Percentiles rank a stretch among this genome's conserved stretches.
phyloP scores from a whole-genome alignment of 2,329 filamentous ascomycete species.

The Fusarium sp. region DNA sequence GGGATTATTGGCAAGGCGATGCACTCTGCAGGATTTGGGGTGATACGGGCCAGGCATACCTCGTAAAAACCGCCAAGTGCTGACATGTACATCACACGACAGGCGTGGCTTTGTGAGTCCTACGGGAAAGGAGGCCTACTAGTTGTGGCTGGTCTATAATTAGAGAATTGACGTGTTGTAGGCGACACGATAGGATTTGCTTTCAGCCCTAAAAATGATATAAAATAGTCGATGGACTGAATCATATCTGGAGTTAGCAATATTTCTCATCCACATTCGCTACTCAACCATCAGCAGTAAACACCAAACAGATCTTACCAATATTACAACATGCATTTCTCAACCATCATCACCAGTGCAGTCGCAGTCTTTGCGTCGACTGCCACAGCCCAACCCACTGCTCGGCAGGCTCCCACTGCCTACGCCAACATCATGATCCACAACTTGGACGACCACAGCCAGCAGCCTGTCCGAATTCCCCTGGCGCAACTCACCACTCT shows the following conservation, averaged over 20 bases:
- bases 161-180: slow-evolving; percentile 3
- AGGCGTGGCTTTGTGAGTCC: background rate
- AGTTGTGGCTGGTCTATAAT: slow-evolving; percentile 14
- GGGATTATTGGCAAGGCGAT: slow-evolving; percentile 1
- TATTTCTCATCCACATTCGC: background rate
- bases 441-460: slow-evolving; percentile 24
- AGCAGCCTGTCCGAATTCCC: slow-evolving; percentile 29
- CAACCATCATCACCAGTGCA: slow-evolving; percentile 9
- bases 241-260: background rate
- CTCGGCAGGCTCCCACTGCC: slow-evolving; percentile 14
- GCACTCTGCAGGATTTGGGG: slow-evolving; percentile 1
- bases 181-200: background rate
- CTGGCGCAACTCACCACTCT: slow-evolving; percentile 32
- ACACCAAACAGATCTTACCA: background rate
- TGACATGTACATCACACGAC: slow-evolving; percentile 25
- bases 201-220: background rate
- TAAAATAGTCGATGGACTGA: background rate
- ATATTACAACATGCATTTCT: slow-evolving; percentile 21
- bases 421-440: slow-evolving; percentile 19
- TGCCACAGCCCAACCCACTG: slow-evolving; percentile 4
- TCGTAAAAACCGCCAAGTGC: slow-evolving; percentile 23
- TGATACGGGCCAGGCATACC: slow-evolving; percentile 8
- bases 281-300: background rate
- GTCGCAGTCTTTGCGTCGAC: slow-evolving; percentile 14
- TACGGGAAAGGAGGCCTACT: background rate